phyloP scores from a whole-genome alignment of 495 filamentous ascomycete species.

The Aspergillus hancockii region DNA sequence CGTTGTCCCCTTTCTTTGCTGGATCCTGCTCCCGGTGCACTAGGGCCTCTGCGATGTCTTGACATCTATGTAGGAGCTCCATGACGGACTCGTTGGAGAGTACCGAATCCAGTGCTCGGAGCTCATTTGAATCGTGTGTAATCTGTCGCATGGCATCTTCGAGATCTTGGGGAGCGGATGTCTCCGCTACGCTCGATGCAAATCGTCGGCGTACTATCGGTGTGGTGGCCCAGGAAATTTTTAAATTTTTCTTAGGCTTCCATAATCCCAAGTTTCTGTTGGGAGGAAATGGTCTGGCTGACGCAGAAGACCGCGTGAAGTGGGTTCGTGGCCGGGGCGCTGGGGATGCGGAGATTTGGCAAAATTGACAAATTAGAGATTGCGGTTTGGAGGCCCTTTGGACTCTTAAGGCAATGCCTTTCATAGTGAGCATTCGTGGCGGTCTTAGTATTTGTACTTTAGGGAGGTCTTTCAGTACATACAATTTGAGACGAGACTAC shows the following conservation, averaged over 20 bases:
- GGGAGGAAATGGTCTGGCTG: constrained; percentile 10
- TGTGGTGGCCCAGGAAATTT: constrained; percentile 3
- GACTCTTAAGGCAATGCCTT: constrained; percentile 32
- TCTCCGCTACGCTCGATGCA: constrained; percentile 17
- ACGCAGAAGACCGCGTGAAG: constrained; percentile 23
- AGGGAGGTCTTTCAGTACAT: not conserved
- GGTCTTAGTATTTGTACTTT: not conserved
- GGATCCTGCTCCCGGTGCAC: constrained; percentile 31
- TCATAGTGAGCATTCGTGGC: constrained; percentile 28
- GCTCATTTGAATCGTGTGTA: constrained; percentile 25
- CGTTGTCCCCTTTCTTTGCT: constrained; percentile 31
- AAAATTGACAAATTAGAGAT: constrained; percentile 40
- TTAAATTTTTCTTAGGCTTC: constrained; percentile 14
- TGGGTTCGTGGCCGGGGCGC: constrained; percentile 22
- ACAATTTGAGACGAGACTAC: not conserved
- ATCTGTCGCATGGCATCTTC: constrained; percentile 31
- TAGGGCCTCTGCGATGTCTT: constrained; percentile 39
- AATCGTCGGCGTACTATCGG: constrained; percentile 12
- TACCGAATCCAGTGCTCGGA: constrained; percentile 36
- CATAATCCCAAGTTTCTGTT: constrained; percentile 21
- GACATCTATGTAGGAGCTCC: constrained; percentile 45
- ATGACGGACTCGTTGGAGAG: constrained; percentile 43
- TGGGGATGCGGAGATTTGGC: constrained; percentile 32
- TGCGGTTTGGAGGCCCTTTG: constrained; percentile 26
- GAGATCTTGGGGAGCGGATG: constrained; percentile 9